Percentiles rank a stretch among this genome's conserved stretches.
phyloP scores from a whole-genome alignment of 225 moss, liverwort and hornwort genomes.

The Climacium dendroides region DNA sequence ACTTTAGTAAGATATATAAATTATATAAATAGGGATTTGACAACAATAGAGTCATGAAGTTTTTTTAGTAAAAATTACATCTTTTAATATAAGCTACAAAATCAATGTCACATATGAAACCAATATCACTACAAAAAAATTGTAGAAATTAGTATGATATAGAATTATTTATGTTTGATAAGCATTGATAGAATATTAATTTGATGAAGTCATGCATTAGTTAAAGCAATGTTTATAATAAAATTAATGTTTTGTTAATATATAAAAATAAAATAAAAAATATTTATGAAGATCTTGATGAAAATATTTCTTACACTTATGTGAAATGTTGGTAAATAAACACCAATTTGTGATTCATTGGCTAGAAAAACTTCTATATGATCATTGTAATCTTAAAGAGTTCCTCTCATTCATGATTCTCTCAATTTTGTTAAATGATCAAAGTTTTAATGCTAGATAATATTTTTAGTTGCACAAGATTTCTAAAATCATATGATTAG shows the following conservation, averaged over 20 bases:
- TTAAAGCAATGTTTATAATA: no score
- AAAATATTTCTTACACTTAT: neutral
- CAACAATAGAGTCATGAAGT: neutral
- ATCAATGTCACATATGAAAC: neutral
- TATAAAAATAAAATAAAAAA: neutral
- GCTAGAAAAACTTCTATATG: neutral
- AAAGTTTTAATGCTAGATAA: neutral
- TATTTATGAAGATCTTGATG: no score
- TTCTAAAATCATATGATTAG: neutral
- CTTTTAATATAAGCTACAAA: neutral
- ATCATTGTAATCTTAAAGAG: neutral
- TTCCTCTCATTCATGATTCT: fast-evolving
- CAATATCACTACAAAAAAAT: neutral
- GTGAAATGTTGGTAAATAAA: neutral
- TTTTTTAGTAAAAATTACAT: neutral
- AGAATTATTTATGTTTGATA: neutral
- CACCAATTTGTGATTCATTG: neutral
- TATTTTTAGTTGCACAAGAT: neutral
- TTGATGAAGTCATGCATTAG: neutral
- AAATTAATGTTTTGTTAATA: neutral
- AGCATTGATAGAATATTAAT: neutral
- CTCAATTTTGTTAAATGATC: neutral
- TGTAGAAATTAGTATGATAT: neutral
- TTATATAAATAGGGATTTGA: no score
- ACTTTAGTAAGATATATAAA: neutral